Base-by-base conservation (phyloP, 2,329 filamentous ascomycete species). In the Colletotrichum kahawae region DNA sequence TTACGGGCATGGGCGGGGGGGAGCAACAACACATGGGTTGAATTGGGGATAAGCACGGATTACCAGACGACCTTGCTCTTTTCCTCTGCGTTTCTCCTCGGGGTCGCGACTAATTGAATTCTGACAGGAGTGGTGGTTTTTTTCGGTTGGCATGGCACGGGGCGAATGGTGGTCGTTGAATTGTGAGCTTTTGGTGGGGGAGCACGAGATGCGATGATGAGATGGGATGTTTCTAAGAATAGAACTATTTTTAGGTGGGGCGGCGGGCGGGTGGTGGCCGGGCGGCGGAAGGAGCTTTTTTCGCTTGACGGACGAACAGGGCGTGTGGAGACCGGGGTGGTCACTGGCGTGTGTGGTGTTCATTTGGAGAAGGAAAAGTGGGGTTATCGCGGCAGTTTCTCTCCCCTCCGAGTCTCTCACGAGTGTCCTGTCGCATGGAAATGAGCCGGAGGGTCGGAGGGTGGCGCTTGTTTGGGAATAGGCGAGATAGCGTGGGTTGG, bases 201-300 rank as follows among this genome's bases (percentile, higher is more conserved):
- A 33, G 51, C 21, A 33, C 18, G 13, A 48, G 43, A 48, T 48
- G 43, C 43, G 43, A 48, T 48, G 43, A 48, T 48, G 43, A 48
- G 57, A 60, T 14, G 31, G 31, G 51, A 34, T 51, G 36, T 38
- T 71, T 27, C 72, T 57, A 75, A 72, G 34, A 71, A 75, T 72
- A 72, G 69, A 60, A 29, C 34, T 63, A 62, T 67, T 62, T 75
- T 75, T 75, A 67, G 62, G 48, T 70, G 54, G 62, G 54, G 33
- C 65, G 54, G 34, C 48, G 7, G 54, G 34, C 48, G 7, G 18
- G 33, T n/a, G 43, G 43, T 48, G 43, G 43, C 43, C 43, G 43
- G 43, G 43, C 43, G 43, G 66, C 33, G 54, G 54, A 33, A 48
- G 54, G 54, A 62, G 54, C 62, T 65, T 65, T 60, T 21, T 56